Conservation (phyloP, 2,329 filamentous ascomycete species). For the Chalara sp. region DNA sequence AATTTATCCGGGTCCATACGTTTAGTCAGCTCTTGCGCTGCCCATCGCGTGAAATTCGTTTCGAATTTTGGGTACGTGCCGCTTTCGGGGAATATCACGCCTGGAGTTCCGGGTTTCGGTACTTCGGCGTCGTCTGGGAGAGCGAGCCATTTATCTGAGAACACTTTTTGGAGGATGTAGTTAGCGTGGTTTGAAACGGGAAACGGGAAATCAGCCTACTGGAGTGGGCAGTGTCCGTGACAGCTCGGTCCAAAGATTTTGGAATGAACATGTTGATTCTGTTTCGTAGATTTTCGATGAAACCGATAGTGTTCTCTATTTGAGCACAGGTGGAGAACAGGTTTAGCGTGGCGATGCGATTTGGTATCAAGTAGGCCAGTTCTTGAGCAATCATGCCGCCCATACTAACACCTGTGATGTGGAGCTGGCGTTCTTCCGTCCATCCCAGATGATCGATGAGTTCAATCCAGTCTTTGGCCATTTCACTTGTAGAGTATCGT, state of each 20-base stretch:
- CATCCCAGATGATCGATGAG: conserved; percentile 64
- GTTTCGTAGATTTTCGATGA: conserved; percentile 56
- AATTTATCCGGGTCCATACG: conserved; percentile 54
- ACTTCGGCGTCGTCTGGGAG: neutral
- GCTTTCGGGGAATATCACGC: conserved; percentile 22
- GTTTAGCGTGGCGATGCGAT: conserved; percentile 47
- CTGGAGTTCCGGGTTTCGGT: neutral
- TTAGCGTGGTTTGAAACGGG: conserved; percentile 27
- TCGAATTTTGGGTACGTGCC: conserved; percentile 49
- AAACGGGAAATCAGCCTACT: conserved; percentile 2
- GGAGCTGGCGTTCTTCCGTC: conserved; percentile 49
- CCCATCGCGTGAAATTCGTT: conserved; percentile 75
- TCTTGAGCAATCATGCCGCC: conserved; percentile 93
- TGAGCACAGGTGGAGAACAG: conserved; percentile 56
- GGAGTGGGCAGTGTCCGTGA: conserved; percentile 54
- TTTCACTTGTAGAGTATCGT: conserved; percentile 76
- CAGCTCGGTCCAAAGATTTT: conserved; percentile 59
- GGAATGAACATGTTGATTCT: conserved; percentile 56
- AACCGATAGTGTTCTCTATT: conserved; percentile 55
- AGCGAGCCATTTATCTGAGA: neutral
- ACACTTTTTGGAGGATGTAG: conserved; percentile 29
- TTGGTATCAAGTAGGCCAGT: conserved; percentile 49
- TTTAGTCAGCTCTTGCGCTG: conserved; percentile 73
- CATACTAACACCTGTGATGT: conserved; percentile 75
- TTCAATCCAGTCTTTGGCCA: conserved; percentile 74